These are phyloP conservation scores for Kodamaea fukazawae DNA, from an alignment of 805 yeast genomes.

Conservation along the genomic window DNA sequence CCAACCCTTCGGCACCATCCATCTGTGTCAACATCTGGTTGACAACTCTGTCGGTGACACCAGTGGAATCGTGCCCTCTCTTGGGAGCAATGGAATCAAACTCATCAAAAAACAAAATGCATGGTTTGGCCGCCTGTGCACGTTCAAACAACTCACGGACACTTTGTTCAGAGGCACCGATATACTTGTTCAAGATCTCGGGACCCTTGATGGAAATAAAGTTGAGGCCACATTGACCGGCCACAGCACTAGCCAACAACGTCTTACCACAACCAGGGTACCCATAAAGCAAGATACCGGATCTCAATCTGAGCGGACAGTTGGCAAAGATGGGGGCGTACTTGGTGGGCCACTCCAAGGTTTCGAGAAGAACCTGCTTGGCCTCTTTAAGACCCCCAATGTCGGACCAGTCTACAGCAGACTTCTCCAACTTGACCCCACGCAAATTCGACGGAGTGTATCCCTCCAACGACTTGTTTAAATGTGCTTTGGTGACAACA, in stretches of 20 bases:
- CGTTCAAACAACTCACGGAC: constrained; percentile 90
- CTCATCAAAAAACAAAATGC: constrained; percentile 90
- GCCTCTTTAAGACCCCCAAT: constrained; percentile 86
- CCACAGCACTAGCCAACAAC: constrained; percentile 86
- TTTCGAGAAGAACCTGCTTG: constrained; percentile 73
- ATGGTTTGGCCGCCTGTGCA: constrained; percentile 93
- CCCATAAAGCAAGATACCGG: constrained; percentile 89
- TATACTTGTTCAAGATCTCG: constrained; percentile 89
- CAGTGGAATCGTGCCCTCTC: constrained; percentile 96
- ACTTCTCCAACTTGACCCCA: constrained; percentile 82
- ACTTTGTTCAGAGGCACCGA: constrained; percentile 95
- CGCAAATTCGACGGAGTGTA: constrained; percentile 79
- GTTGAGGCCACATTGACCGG: constrained; percentile 89
- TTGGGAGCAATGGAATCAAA: constrained; percentile 97
- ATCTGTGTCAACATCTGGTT: constrained; percentile 95
- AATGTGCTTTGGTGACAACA: constrained; percentile 32
- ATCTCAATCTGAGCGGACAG: constrained; percentile 82
- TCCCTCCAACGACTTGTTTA: constrained; percentile 58
- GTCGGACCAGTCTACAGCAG: constrained; percentile 74
- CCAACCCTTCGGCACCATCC: constrained; percentile 97
- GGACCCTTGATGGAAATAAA: constrained; percentile 95
- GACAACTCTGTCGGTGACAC: constrained; percentile 96
- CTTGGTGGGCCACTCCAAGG: constrained; percentile 95
- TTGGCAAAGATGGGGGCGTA: constrained; percentile 92
- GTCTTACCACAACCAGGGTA: constrained; percentile 99